Conservation (phyloP, 192 early-diverging fungal species). For the Rhizoclosmatium globosum region DNA sequence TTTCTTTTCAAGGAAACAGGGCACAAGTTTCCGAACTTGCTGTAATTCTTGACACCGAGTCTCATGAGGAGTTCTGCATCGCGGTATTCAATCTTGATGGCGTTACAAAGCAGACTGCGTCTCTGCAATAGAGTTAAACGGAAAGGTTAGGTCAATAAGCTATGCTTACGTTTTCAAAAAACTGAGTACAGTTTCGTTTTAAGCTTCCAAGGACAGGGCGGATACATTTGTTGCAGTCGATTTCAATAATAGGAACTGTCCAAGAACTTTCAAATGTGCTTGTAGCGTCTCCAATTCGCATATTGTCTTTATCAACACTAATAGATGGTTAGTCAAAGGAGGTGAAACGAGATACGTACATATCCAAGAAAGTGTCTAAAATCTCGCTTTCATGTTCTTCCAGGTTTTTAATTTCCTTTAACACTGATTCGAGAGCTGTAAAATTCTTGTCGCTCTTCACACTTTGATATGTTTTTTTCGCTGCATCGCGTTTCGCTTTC, state of each 20-base stretch:
- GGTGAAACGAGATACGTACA: conserved; percentile 28
- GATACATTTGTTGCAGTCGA: conserved; percentile 46
- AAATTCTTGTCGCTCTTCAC: neutral
- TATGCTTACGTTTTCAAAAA: conserved; percentile 50
- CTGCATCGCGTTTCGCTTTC: conserved; percentile 13
- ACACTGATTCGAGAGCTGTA: neutral
- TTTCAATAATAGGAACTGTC: conserved; percentile 46
- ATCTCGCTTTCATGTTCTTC: conserved; percentile 33
- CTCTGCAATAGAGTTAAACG: conserved; percentile 36
- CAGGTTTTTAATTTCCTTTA: neutral
- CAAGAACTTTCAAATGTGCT: conserved; percentile 41
- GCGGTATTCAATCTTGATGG: conserved; percentile 30
- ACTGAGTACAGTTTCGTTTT: conserved; percentile 37
- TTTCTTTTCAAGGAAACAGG: conserved; percentile 51
- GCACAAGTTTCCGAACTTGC: conserved; percentile 54
- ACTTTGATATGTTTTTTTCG: conserved; percentile 7
- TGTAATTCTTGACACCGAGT: conserved; percentile 53
- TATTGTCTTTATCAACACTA: conserved; percentile 49
- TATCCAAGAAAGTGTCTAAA: conserved; percentile 40
- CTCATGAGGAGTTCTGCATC: conserved; percentile 48
- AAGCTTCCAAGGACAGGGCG: conserved; percentile 48
- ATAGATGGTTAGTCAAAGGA: neutral
- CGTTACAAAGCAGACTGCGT: conserved; percentile 48
- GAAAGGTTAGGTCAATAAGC: neutral
- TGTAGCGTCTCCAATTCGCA: conserved; percentile 39